Evolutionary conservation across 768 basidiomycete genomes (phyloP), one percentile per base, ranked within the genome.

Genomic region (Steccherinum ochraceum): DNA sequence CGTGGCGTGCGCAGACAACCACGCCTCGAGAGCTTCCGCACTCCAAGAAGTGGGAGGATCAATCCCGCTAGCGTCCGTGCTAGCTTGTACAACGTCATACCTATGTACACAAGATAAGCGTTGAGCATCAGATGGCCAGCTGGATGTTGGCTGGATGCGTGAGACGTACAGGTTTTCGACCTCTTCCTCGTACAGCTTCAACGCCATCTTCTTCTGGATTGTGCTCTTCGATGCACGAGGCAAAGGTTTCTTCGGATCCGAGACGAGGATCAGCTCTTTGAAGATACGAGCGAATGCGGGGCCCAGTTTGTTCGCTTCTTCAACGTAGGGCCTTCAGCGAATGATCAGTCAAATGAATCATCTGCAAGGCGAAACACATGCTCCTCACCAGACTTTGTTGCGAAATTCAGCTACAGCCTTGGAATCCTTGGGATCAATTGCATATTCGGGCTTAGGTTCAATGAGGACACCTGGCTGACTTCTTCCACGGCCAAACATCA

Each of bases 401-500:
- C 57, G 50, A 45, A 65, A 64, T 10, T 23, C 51, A 18, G 46
- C 52, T 5, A 62, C 55, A 24, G 55, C 52, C n/a, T 10, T 27
- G 41, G 53, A 27, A 26, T 64, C 59, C 12, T 50, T 48, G 12
- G 59, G 58, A 24, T 62, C 63, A 24, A 64, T 56, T 2, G 52
- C 53, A 27, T 48, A 55, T 43, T 54, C 47, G 16, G 53, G 52
- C 43, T 55, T 55, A 3, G 68, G 68, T 35, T 67, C 59, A 30
- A 69, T 54, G 40, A 69, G 48, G 12, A 69, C 54, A 4, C 69
- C 68, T 40, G 59, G 59, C 49, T 60, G 55, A 45, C 56, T 56
- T 24, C 50, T 58, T 3, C 64, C 67, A 27, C 67, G 51, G 40
- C 68, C 67, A 49, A 69, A 69, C 57, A 69, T 61, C 44, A 69